Evolutionary conservation across 257 asterid genomes (phyloP), one percentile per base, ranked within the genome.

Genomic region (Solanum pimpinellifolium): DNA sequence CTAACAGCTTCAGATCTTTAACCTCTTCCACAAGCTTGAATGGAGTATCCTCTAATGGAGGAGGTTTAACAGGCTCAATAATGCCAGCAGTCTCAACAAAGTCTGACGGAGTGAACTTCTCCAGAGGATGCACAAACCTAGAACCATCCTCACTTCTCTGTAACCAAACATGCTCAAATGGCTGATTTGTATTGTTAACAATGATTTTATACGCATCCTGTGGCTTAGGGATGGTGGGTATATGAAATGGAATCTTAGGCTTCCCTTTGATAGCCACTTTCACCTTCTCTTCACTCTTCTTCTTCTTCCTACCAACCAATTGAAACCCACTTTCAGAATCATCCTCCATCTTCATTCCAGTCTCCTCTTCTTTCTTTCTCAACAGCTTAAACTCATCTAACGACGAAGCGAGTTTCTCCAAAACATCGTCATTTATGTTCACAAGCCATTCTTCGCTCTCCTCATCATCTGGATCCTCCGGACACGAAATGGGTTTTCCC

Each of bases 131-230:
- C 39, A 93, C 16, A 86, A 92, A 91, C 87, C 91, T 89, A 33
- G 93, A 90, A 86, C 94, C 98, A 89, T 96, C 98, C 86, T 95
- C 98, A 85, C 92, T 93, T 91, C 76, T 95, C 91, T 94, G 93
- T 92, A 96, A 86, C 99, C 98, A 97, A 47, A 96, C 99, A 83
- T 97, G 99, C 75, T 96, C 98, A 78, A 94, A 92, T 2, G 98
- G 98, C 93, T 94, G 96, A 76, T 97, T 96, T 14, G 88, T 14
- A 89, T 96, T 96, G 90, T 96, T 94, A 86, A 97, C 98, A 31
- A 95, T 91, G 39, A 97, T 95, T 92, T 94, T 97, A 75, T 88
- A 96, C 93, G 90, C 95, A 4, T 97, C 99, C 42, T 97, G 99
- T 2, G 99, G 99, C 91, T 85, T 91, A 4, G 94, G 91, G 44